Base-by-base conservation (phyloP, 2,329 filamentous ascomycete species). In the Fusarium setosum region DNA sequence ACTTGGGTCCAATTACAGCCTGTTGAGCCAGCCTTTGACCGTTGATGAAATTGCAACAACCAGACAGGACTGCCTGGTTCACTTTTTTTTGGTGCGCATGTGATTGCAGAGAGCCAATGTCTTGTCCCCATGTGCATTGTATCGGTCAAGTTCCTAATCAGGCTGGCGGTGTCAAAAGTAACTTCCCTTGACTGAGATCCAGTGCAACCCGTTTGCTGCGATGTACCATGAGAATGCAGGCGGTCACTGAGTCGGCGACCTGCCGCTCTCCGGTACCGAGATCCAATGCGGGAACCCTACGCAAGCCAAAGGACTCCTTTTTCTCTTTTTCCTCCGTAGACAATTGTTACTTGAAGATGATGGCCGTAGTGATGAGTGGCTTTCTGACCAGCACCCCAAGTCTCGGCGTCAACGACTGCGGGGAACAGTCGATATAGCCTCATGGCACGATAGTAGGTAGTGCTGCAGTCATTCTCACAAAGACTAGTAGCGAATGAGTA, bases 101-200 rank as follows among this genome's bases (percentile, higher is more conserved):
- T 54, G 63, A 61, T 51, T 31, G 37, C 23, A 56, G 32, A 53
- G 12, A 56, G 54, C 34, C 47, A 64, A 49, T 61, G 55, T 53
- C 59, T 53, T 29, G 37, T 44, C 34, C n/a, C 20, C 21, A 45
- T 47, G 38, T 56, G 40, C 47, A 58, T 68, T 29, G 26, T 29
- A 29, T 29, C 52, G 31, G 52, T 53, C 47, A 50, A 52, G 40
- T 66, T 67, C 49, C 63, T 52, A 64, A 52, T 15, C 10, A 52
- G 23, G 32, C 21, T 49, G 18, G 24, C 20, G 32, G 31, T 35
- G 9, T 44, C 53, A 49, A 65, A 35, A 51, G 61, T 59, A 56
- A 56, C 54, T 66, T 48, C 51, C 37, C 55, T 40, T 56, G 51
- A 45, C 40, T 49, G 49, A 61, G 64, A 68, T 67, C 64, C 64